phyloP scores from a whole-genome alignment of 495 filamentous ascomycete species.

The Amphirosellinia nigrospora region DNA sequence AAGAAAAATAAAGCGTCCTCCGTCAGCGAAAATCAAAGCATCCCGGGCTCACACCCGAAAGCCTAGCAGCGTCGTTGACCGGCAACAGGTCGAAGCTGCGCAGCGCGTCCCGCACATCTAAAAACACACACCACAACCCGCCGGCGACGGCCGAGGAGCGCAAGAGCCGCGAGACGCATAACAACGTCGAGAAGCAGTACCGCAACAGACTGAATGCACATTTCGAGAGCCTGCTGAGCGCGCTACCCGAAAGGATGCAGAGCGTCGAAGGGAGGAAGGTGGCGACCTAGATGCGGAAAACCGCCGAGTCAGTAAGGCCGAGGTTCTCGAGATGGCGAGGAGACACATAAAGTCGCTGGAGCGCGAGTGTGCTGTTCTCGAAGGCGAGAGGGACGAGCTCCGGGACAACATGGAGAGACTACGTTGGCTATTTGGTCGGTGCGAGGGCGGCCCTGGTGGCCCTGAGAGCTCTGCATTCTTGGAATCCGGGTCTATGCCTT shows the following conservation, averaged over 20 bases:
- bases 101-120: constrained; percentile 49
- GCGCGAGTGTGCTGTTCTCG: constrained; percentile 41
- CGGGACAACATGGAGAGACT: constrained; percentile 39
- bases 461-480: constrained; percentile 16
- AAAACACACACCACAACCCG: constrained; percentile 45
- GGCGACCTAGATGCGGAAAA: constrained; percentile 42
- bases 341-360: constrained; percentile 50
- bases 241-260: constrained; percentile 47
- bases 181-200: constrained; percentile 57
- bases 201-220: constrained; percentile 54
- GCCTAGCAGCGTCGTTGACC: constrained; percentile 24
- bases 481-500: constrained; percentile 21
- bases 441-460: constrained; percentile 28
- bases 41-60: constrained; percentile 33
- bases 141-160: constrained; percentile 45
- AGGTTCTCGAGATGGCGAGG: constrained; percentile 54
- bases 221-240: constrained; percentile 52
- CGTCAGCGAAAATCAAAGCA: constrained; percentile 32
- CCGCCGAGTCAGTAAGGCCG: constrained; percentile 52
- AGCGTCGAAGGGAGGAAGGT: constrained; percentile 32
- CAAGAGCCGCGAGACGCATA: constrained; percentile 51
- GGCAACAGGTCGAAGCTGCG: constrained; percentile 42
- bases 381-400: constrained; percentile 45
- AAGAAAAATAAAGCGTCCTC: constrained; percentile 27
- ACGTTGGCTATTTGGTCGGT: constrained; percentile 39